Evolutionary conservation across 1,284 basidiomycete species (phyloP), one percentile per base, ranked within the genome.

Genomic region (Ganoderma multipileum): DNA sequence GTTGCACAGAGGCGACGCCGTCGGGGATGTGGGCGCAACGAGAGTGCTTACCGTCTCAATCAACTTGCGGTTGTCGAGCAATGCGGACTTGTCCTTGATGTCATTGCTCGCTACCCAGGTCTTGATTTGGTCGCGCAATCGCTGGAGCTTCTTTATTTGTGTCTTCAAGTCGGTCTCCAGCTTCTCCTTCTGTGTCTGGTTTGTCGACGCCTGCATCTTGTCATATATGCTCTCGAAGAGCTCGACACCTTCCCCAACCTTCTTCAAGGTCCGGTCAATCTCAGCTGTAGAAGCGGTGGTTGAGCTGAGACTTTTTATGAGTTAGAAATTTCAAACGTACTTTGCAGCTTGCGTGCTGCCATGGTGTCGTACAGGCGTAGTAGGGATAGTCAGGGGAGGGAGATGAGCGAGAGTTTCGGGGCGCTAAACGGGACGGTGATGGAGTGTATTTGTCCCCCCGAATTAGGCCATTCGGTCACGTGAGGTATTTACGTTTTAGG

Each of bases 61-160:
- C 72, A 99, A 84, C 81, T 92, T 93, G 74, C 98, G 90, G 84
- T 98, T 97, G 66, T 99, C 97, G 77, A 98, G 83, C 75, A 99
- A 85, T 68, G 90, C 85, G 52, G 92, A 91, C 90, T 99, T 99
- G 90, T 99, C 98, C 86, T 99, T 99, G 84, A 99, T 99, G 84
- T 99, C 98, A 82, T 95, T 97, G 82, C 92, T 96, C 64, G 96
- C 93, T 54, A 98, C 90, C 98, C 98, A 99, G 14, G 95, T 96
- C 87, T 99, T 99, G 84, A 99, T 99, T 87, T 99, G 97, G 85
- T 99, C 98, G 73, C 98, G 89, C 78, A 98, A 84, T 70, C 98
- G 90, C 82, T 99, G 98, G 4, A 99, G 91, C 83, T 99, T 99
- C 91, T 99, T 99, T 78, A 98, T 98, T 83, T 98, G 96, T 1